Evolutionary conservation across 257 asterid species (phyloP), one percentile per base, ranked within the genome.

Genomic region (Cruciata laevipes): DNA sequence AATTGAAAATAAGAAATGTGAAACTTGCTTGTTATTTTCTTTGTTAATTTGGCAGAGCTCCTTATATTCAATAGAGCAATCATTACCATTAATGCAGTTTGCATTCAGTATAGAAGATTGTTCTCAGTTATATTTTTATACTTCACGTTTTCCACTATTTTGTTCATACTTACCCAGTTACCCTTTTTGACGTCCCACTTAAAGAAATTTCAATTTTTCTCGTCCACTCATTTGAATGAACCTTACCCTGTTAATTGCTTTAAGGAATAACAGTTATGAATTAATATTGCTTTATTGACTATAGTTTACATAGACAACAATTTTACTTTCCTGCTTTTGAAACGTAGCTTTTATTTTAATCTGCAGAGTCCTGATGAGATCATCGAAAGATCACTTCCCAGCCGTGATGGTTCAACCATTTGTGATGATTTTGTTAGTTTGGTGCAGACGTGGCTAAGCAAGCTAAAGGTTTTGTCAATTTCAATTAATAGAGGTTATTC

Each of bases 311-410:
- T 20, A 20, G 23, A 20, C 8, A 16, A 5, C 1, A 31, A 55
- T 21, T 30, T 12, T 55, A 9, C 16, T 13, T 55, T 4, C 33
- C 32, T 33, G 17, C 23, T 9, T 61, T 47, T 44, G 32, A 14
- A 5, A 55, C 51, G 30, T 71, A 57, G 66, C 49, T 68, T 38
- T 23, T 65, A 73, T 66, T 67, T 5, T 75, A 66, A 76, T 79
- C 66, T 82, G 85, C 95, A 93, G 97, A 83, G 92, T 75, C 79
- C 87, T 63, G 95, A 90, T 69, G 99, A 93, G 86, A 93, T 93
- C 61, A 75, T 73, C 64, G 90, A 93, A 63, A 93, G 84, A 80
- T 84, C 97, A 56, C 97, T 93, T 63, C 73, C 55, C 70, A 84
- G 82, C 75, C 62, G 18, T 69, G 95, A 90, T 79, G 95, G 95